Conservation (phyloP, 768 basidiomycete genomes). For the Hypholoma sublateritium region DNA sequence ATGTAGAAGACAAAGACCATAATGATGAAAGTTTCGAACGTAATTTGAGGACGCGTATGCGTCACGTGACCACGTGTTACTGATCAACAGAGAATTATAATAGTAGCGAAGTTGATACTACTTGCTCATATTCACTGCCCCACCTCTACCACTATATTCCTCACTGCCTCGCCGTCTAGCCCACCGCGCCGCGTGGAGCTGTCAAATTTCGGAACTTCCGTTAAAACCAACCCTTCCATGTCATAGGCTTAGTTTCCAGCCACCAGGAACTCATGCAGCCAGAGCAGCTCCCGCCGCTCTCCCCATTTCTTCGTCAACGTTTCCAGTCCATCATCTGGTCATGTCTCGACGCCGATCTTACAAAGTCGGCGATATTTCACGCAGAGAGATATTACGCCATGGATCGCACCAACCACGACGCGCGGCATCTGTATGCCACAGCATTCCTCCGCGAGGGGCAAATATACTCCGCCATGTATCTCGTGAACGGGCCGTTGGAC, state of each 20-base stretch:
- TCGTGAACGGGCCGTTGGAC: constrained; percentile 64
- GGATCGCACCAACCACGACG: constrained; percentile 72
- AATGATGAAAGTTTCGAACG: neutral
- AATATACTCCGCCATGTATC: constrained; percentile 70
- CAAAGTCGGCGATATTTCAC: constrained; percentile 83
- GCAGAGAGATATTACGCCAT: constrained; percentile 81
- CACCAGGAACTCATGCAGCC: constrained; percentile 49
- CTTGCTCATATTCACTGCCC: constrained; percentile 10
- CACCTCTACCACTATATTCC: constrained; percentile 1
- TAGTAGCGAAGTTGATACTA: constrained; percentile 10
- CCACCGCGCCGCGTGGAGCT: constrained; percentile 12
- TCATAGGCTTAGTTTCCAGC: constrained; percentile 23
- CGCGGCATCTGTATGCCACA: constrained; percentile 83
- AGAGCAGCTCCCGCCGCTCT: constrained; percentile 48
- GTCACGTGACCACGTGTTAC: constrained; percentile 25
- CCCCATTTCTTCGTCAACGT: constrained; percentile 63
- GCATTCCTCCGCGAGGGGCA: constrained; percentile 70
- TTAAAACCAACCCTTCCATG: constrained; percentile 20
- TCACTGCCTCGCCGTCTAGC: constrained; percentile 4
- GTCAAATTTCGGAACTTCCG: constrained; percentile 1
- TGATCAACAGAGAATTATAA: constrained; percentile 24
- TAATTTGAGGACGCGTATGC: constrained; percentile 16
- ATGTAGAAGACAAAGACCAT: constrained; percentile 1
- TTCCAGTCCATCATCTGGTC: constrained; percentile 78
- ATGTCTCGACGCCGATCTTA: constrained; percentile 79